Evolutionary conservation across 169 alveolate genomes (phyloP), one percentile per base, ranked within the genome.

Genomic region (Besnoitia besnoiti): DNA sequence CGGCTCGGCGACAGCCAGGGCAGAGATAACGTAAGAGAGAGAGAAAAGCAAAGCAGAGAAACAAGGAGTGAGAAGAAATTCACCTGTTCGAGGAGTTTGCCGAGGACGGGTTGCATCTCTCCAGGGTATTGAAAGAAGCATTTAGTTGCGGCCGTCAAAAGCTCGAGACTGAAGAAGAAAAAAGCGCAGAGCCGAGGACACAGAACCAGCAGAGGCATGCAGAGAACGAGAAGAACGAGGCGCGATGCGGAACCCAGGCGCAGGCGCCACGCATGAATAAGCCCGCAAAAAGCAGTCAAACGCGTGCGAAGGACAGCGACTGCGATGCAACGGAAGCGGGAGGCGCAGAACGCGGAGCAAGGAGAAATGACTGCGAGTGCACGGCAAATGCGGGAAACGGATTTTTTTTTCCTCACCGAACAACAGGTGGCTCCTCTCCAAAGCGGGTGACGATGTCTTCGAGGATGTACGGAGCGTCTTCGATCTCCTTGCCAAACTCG

Each of bases 391-490:
- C 7, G 44, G 47, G 80, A 35, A 35, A n/a, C 19, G 47, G n/a
- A 7, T 19, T 16, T 55, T n/a, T 16, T 8, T 5, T 55, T 19
- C 30, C 80, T 67, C 0, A 79, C 93, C 55, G 51, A 35, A 77
- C 90, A 3, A 24, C 85, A 0, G 85, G 35, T 47, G 30, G 42
- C 33, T 62, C 85, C 21, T 75, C 76, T 16, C 30, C 84, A 42
- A 62, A 85, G 37, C 73, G 93, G 24, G 94, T 95, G 12, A 96
- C 91, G 88, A 96, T 95, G 51, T 94, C 95, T 89, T 97, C 97
- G 16, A 98, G 75, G 46, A 96, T 96, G 85, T 98, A 97, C 35
- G 98, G 98, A 40, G 98, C 96, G 42, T 94, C 95, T 27, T 94
- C 96, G 21, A 98, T 96, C 44, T 91, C 49, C 50, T 96, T 94